These are phyloP conservation scores for Kluyveromyces nonfermentans DNA, from an alignment of 805 yeast species.

Conservation along the genomic window DNA sequence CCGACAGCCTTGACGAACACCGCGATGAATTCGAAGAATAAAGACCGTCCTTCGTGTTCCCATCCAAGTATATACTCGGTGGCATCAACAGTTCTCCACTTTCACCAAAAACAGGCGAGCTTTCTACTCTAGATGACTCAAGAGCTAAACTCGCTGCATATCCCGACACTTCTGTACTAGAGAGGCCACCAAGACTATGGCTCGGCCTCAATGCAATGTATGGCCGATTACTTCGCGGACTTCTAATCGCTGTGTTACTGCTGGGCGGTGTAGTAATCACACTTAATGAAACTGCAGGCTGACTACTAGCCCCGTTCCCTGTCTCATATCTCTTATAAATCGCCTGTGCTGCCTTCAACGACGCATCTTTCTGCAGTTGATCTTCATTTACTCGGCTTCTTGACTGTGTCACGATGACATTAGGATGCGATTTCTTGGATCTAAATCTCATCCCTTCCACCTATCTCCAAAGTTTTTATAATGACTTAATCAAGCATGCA, in stretches of 20 bases:
- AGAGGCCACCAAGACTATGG: neutral
- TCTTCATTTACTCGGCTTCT: conserved; percentile 4
- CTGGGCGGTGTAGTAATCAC: neutral
- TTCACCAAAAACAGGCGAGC: neutral
- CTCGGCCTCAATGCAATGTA: neutral
- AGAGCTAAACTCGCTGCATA: neutral
- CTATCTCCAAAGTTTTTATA: neutral
- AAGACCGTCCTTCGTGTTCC: neutral
- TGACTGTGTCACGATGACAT: neutral
- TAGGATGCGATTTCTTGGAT: conserved; percentile 1
- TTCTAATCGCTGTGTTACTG: neutral
- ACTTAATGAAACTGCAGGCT: neutral
- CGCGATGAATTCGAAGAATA: conserved; percentile 1
- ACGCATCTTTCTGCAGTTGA: conserved; percentile 8
- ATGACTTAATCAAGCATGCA: neutral
- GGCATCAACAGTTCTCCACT: neutral
- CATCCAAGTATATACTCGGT: neutral
- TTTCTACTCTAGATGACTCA: neutral
- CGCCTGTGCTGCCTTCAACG: conserved; percentile 25
- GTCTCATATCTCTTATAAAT: conserved; percentile 21
- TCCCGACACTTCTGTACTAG: neutral
- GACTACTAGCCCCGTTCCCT: neutral
- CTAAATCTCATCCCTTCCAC: conserved; percentile 4
- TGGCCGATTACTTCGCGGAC: neutral
- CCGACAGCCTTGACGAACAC: neutral